A percentile compares a stretch with the other conserved stretches of the same genome.
Conservation (phyloP, 1,139 yeast species). For the Pichia sp. region DNA sequence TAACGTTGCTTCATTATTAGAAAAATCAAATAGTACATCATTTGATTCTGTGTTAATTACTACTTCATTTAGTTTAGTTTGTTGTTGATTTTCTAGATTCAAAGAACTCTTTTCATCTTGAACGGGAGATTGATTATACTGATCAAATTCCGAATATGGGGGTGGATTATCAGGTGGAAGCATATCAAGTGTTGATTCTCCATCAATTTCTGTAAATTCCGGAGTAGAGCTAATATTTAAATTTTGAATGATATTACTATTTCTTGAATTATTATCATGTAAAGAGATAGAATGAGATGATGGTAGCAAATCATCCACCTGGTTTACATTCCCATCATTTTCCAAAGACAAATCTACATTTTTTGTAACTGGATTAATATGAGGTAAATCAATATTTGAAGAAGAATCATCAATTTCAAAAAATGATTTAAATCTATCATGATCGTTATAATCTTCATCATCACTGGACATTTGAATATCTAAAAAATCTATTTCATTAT, state of each 20-base stretch:
- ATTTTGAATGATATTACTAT: neutral
- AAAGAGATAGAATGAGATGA: too few relatives aligned
- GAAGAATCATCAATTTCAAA: slow-evolving; percentile 4
- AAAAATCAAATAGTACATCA: too few relatives aligned
- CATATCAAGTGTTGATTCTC: neutral
- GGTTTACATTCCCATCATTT: neutral
- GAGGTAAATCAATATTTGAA: neutral
- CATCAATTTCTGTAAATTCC: neutral
- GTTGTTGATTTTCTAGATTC: neutral
- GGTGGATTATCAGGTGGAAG: slow-evolving; percentile 9
- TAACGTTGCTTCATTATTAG: too few relatives aligned
- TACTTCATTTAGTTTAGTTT: too few relatives aligned
- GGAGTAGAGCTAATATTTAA: slow-evolving; percentile 1
- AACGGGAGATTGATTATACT: neutral
- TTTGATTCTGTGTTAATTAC: too few relatives aligned
- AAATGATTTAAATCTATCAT: slow-evolving; percentile 8
- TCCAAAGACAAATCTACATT: neutral
- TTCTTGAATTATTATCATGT: neutral
- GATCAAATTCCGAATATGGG: slow-evolving; percentile 11
- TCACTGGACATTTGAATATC: slow-evolving; percentile 12
- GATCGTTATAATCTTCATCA: slow-evolving; percentile 11
- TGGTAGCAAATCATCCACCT: neutral
- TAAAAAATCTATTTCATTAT: slow-evolving; percentile 8
- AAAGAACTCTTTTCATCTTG: neutral
- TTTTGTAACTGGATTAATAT: neutral